phyloP scores from a whole-genome alignment of 2,329 filamentous ascomycete species.

The Xylaria sp. region DNA sequence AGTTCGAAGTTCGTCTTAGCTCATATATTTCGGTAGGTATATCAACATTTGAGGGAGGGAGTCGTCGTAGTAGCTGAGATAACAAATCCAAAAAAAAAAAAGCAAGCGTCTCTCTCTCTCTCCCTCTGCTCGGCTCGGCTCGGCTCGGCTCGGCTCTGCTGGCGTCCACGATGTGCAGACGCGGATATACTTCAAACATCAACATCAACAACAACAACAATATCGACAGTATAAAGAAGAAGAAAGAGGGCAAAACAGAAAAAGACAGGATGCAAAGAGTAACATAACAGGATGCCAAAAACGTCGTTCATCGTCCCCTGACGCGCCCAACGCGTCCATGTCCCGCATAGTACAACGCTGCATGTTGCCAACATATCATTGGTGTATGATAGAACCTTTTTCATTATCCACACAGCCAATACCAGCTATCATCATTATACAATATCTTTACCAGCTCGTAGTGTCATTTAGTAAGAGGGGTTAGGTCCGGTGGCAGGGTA shows the following conservation, averaged over 20 bases:
- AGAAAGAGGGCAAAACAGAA: constrained; percentile 21
- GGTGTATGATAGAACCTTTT: constrained; percentile 6
- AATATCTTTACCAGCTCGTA: constrained; percentile 20
- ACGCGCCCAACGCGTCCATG: constrained; percentile 23
- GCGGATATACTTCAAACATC: constrained; percentile 7
- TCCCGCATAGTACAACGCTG: constrained; percentile 25
- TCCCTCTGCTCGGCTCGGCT: no score
- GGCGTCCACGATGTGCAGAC: constrained; percentile 6
- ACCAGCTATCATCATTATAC: constrained; percentile 20
- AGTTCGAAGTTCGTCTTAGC: no score
- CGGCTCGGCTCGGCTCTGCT: not conserved
- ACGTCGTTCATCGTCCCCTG: constrained; percentile 27
- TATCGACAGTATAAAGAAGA: constrained; percentile 16
- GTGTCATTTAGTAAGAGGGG: constrained; percentile 29
- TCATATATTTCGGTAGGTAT: no score
- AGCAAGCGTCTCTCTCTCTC: no score
- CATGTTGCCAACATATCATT: constrained; percentile 21
- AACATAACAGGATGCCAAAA: constrained; percentile 30
- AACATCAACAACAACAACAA: not conserved
- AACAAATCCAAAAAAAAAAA: no score
- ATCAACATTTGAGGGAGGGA: not conserved
- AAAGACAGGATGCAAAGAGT: constrained; percentile 22
- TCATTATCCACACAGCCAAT: constrained; percentile 12
- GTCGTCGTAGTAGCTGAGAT: not conserved
- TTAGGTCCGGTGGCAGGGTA: constrained; percentile 28